Evolutionary conservation across 2,329 filamentous ascomycete genomes (phyloP), one percentile per base, ranked within the genome.

Genomic region (Colletotrichum lindemuthianum): DNA sequence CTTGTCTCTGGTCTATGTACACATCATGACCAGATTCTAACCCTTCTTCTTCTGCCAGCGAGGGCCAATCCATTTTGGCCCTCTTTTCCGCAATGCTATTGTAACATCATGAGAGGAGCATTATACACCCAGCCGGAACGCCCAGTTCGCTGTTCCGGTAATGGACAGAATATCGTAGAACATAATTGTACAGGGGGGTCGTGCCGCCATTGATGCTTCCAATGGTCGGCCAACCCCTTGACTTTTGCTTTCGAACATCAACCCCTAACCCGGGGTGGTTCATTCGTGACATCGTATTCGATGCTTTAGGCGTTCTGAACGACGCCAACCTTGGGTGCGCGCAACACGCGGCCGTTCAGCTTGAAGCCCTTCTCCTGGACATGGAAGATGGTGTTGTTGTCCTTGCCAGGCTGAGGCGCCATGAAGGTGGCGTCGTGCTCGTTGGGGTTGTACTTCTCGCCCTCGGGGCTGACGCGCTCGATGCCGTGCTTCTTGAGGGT

Each of bases 381-480:
- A 77, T 90, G 89, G 82, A 98, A 96, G 74, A 97, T 92, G 60
- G 89, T 91, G 71, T 92, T 93, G 74, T 98, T 89, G 78, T 97
- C 91, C 85, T 97, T 96, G 70, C 88, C 93, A 57, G 89, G 86
- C 82, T 93, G 88, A 47, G 93, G 92, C 9, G 92, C 89, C 90
- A 96, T 94, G 81, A 98, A 98, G 24, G 92, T 96, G 41, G 96
- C 96, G 84, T 99, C 96, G 78, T 98, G 96, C 79, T 92, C 86
- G 79, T 97, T 97, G 70, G 96, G 94, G 82, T 99, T 91, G 84
- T 99, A 99, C 80, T 92, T 93, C 77, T 96, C 90, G 71, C 88
- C 86, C 69, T 88, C 82, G 15, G 96, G 95, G 76, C 94, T 89
- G 76, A 97, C 92, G 70, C 94, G 86, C 84, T 97, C 92, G 67